Evolutionary conservation across 2,329 filamentous ascomycete species (phyloP), one percentile per base, ranked within the genome.

Genomic region (Blastomyces gilchristii): DNA sequence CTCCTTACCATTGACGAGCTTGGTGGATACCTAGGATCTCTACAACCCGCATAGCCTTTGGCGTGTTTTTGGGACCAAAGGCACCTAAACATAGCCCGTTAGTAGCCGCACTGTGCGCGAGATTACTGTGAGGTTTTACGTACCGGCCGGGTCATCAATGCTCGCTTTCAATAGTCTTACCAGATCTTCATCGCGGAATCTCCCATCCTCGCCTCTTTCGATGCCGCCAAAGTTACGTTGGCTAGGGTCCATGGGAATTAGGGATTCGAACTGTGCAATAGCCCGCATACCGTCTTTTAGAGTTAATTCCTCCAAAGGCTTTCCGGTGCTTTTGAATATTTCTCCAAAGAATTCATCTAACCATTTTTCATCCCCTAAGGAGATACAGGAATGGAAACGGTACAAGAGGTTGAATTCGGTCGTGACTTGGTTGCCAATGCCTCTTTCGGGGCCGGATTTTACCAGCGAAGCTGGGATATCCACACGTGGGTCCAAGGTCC

Each of bases 1-100:
- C 37, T 57, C n/a, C 62, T 22, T 61, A 65, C 90, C 90, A 94
- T 65, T 83, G 82, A 41, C 90, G 81, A 5, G 87, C 86, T 65
- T 91, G 88, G 49, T 89, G 79, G 61, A 94, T 93, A 41, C 89
- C 89, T 5, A 93, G 77, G 47, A 92, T 87, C 73, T 94, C 90
- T 28, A 93, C 82, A 1, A 86, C 83, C 65, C 85, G 84, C 82
- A 94, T 84, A 25, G 86, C 82, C 9, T 83, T 79, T 0, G 90
- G 90, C 0, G 92, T 87, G 64, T 89, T 88, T 9, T 84, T 84
- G 0, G 84, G 84, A 0, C 87, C 87, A 66, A 90, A 90, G 0
- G 84, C 82, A 7, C 85, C 84, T 68, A 54, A 56, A 50, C 34
- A 25, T 14, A 18, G 28, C 58, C 25, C 64, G 62, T 43, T 12